These are phyloP conservation scores for Paradendryphiella salina DNA, from an alignment of 2,329 filamentous ascomycete genomes.

Conservation along the genomic window DNA sequence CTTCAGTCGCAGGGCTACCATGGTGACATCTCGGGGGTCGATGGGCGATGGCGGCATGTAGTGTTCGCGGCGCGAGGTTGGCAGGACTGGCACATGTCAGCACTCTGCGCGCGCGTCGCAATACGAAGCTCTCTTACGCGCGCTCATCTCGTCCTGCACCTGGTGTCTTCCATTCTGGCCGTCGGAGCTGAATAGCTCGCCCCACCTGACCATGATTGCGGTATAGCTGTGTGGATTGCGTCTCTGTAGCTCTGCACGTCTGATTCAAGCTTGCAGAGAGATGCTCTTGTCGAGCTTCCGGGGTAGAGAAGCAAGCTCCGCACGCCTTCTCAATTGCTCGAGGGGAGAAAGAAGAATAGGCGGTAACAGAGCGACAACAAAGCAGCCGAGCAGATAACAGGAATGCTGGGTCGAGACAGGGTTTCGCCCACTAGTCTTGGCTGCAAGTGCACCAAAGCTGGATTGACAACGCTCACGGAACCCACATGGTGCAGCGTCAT, in stretches of 20 bases:
- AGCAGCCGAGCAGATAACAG: slow-evolving; percentile 5
- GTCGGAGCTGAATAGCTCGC: slow-evolving; percentile 43
- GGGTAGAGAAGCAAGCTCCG: background rate
- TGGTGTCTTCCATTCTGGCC: slow-evolving; percentile 46
- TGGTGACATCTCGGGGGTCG: slow-evolving; percentile 79
- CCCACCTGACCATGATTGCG: slow-evolving; percentile 47
- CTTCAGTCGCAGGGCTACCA: slow-evolving; percentile 84
- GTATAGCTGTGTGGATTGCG: background rate
- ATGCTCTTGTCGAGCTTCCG: slow-evolving; percentile 1
- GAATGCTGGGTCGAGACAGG: slow-evolving; percentile 4
- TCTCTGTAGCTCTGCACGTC: background rate
- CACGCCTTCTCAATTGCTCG: background rate
- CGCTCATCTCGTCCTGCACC: slow-evolving; percentile 50
- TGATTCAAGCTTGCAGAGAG: background rate
- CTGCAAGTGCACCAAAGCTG: slow-evolving; percentile 20
- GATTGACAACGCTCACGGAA: slow-evolving; percentile 9
- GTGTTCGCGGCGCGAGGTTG: slow-evolving; percentile 61
- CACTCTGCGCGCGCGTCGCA: background rate
- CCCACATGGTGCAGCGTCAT: slow-evolving; percentile 22
- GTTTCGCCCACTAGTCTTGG: slow-evolving; percentile 14
- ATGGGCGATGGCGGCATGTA: slow-evolving; percentile 65
- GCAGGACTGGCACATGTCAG: slow-evolving; percentile 60
- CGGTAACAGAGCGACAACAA: slow-evolving; percentile 3
- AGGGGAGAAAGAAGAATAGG: background rate
- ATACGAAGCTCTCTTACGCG: slow-evolving; percentile 34